These are phyloP conservation scores for Globisporangium camurandrum DNA, from an alignment of 352 stramenopile species.

Conservation along the genomic window DNA sequence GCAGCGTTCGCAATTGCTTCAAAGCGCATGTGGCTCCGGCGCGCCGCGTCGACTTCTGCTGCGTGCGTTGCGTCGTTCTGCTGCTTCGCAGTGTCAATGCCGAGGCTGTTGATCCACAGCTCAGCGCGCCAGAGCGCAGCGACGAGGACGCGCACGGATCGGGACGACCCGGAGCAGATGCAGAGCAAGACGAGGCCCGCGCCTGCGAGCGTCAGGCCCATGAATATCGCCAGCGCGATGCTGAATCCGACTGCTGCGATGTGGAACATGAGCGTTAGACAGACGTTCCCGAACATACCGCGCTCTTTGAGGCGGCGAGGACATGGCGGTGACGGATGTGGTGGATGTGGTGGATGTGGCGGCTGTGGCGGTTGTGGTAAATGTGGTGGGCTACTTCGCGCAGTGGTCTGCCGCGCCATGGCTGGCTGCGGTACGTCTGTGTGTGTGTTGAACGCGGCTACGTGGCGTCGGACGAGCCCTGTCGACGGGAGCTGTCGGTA, in stretches of 20 bases:
- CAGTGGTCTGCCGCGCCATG: not conserved
- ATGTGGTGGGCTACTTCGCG: not conserved
- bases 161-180: slow-evolving; percentile 26
- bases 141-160: slow-evolving; percentile 31
- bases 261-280: slow-evolving; percentile 49
- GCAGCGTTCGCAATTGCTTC: no score
- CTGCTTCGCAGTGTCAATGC: slow-evolving; percentile 12
- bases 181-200: slow-evolving; percentile 41
- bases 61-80: slow-evolving; percentile 3
- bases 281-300: slow-evolving; percentile 26
- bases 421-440: not conserved
- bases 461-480: not conserved
- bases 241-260: slow-evolving; percentile 35
- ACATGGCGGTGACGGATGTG: not conserved
- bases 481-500: not conserved
- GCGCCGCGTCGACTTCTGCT: no score
- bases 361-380: no score
- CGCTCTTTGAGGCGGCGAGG: slow-evolving; percentile 6
- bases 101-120: slow-evolving; percentile 34
- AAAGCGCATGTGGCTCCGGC: no score
- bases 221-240: slow-evolving; percentile 23
- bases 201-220: slow-evolving; percentile 26
- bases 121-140: slow-evolving; percentile 51
- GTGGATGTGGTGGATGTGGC: not conserved
- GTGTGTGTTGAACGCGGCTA: not conserved